Conservation (phyloP, 192 early-diverging fungal genomes). For the Geosiphon pyriformis region DNA sequence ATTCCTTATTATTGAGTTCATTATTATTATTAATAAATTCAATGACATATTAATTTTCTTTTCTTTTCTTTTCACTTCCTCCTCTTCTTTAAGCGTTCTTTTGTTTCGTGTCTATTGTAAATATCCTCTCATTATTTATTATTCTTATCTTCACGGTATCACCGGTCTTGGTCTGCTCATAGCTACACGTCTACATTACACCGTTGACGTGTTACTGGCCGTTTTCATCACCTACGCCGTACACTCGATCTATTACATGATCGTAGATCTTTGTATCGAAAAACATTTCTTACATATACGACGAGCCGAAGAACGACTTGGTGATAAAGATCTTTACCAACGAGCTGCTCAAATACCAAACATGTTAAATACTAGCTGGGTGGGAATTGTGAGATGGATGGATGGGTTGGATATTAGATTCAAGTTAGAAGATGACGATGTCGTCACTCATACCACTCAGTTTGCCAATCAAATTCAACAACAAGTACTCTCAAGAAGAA, state of each 20-base stretch:
- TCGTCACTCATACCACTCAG: background rate
- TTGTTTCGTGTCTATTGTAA: conserved; percentile 36
- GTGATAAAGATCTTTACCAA: conserved; percentile 33
- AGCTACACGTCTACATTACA: conserved; percentile 37
- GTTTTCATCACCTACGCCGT: conserved; percentile 50
- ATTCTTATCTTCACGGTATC: conserved; percentile 31
- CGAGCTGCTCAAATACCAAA: conserved; percentile 35
- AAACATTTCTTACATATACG: conserved; percentile 33
- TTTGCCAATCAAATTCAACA: background rate
- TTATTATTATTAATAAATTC: background rate
- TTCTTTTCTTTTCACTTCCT: background rate
- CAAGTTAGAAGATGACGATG: background rate
- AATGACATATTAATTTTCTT: background rate
- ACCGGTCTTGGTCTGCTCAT: conserved; percentile 33
- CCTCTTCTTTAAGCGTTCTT: conserved; percentile 26
- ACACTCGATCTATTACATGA: conserved; percentile 51
- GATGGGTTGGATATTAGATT: conserved; percentile 38
- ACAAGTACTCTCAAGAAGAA: too few species aligned
- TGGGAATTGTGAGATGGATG: conserved; percentile 34
- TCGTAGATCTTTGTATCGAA: conserved; percentile 36
- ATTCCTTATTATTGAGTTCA: background rate
- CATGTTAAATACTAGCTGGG: conserved; percentile 37
- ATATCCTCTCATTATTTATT: conserved; percentile 31
- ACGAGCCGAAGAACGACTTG: conserved; percentile 24
- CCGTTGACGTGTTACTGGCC: conserved; percentile 37